Conservation (phyloP, 2,329 filamentous ascomycete species). For the Pestalotiopsis sp. region DNA sequence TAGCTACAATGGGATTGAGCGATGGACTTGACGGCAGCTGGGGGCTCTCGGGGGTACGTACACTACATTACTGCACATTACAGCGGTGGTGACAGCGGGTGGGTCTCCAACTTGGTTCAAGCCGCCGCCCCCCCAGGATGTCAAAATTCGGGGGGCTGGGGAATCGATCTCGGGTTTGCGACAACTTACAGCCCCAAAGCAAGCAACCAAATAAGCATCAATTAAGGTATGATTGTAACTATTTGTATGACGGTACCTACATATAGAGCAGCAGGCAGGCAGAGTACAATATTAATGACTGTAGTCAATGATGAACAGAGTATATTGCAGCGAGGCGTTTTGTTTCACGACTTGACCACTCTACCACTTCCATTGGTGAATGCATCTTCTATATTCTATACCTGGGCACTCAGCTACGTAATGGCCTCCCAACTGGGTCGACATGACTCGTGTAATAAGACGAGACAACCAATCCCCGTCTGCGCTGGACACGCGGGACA, state of each 20-base stretch:
- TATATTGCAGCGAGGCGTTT: too few relatives aligned
- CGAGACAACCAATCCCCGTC: neutral
- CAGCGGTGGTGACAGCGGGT: neutral
- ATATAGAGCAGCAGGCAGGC: neutral
- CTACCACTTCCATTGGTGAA: too few relatives aligned
- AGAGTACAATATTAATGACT: too few relatives aligned
- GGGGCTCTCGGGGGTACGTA: neutral
- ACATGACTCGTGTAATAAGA: neutral
- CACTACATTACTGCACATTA: neutral
- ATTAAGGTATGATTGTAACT: neutral
- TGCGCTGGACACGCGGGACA: too few relatives aligned
- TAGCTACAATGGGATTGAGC: neutral
- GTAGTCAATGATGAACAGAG: too few relatives aligned
- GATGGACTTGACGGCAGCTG: neutral
- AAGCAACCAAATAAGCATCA: neutral
- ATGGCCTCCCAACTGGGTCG: neutral
- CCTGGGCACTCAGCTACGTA: neutral
- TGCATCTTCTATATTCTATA: too few relatives aligned
- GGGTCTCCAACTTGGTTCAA: neutral
- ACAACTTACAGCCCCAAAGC: neutral
- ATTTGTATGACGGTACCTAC: neutral
- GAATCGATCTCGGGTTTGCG: neutral
- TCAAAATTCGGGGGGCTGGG: slow-evolving; percentile 16
- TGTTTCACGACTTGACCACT: too few relatives aligned
- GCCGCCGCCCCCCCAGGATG: neutral